Conservation (phyloP, 163 green algal genomes). For the Scenedesmus sp. region DNA sequence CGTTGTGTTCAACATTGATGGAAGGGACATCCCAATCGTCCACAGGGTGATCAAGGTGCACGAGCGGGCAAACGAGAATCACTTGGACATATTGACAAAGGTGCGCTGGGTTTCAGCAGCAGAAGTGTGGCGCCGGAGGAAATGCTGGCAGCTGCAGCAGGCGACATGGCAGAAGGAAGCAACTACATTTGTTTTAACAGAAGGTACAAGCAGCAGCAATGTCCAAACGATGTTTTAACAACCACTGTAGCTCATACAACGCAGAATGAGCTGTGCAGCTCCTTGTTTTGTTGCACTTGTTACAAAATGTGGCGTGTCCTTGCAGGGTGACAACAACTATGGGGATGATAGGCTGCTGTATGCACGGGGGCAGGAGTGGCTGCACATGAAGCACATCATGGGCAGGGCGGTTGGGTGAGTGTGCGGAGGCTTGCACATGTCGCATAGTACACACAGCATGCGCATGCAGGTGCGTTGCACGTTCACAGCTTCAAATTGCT, state of each 20-base stretch:
- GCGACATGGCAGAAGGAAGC: not conserved
- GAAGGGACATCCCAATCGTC: conserved; percentile 97
- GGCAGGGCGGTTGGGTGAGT: conserved; percentile 92
- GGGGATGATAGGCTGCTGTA: conserved; percentile 96
- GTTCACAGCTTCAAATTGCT: not conserved
- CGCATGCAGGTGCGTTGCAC: not conserved
- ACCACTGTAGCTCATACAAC: not conserved
- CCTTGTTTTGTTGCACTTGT: not conserved
- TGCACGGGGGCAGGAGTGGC: conserved; percentile 89
- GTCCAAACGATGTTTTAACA: not conserved
- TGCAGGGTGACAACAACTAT: conserved; percentile 98
- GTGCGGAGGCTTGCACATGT: conserved; percentile 67
- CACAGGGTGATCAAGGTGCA: conserved; percentile 95
- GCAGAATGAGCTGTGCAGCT: not conserved
- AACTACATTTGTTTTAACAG: not conserved
- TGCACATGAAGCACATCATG: conserved; percentile 96
- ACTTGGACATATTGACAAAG: conserved; percentile 92
- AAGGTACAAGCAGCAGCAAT: not conserved
- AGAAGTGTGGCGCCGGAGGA: not conserved
- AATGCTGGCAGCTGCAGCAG: not conserved
- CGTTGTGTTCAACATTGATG: conserved; percentile 97
- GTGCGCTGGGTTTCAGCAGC: conserved; percentile 27
- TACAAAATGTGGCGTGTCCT: not conserved
- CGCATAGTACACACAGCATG: conserved; percentile 58
- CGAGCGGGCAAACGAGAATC: conserved; percentile 58